Base-by-base conservation (phyloP, 331 rosid species). In the Prunus yedoensis region DNA sequence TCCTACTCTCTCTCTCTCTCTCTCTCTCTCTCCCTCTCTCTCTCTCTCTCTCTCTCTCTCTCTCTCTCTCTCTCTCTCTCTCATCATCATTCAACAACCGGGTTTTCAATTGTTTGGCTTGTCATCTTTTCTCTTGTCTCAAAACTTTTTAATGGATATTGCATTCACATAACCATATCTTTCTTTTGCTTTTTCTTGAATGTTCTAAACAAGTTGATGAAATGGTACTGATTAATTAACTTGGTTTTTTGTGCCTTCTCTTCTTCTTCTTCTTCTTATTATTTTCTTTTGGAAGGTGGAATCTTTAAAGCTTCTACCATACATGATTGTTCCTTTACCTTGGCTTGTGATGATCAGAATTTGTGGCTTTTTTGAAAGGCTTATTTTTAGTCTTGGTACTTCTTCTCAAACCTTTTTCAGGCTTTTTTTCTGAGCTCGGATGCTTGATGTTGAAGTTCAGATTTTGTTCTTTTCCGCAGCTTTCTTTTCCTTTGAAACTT, bases 391-490 rank as follows among this genome's bases (percentile, higher is more conserved):
- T 64, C 76, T 79, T 86, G 69, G 81, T 78, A 77, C 83, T 88
- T 83, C 82, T 80, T 83, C 81, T 81, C 66, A 58, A 35, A 73
- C 65, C 80, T 83, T 87, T 88, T 88, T 64, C 91, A 87, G 91
- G 73, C 87, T 32, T 82, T 84, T 84, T 83, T 61, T 32, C 53
- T 47, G 80, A 73, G 83, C 53, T 84, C 74, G 65, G 85, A 83
- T 78, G 83, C 83, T 82, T 87, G 83, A 87, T 87, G 87, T 82
- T 85, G 77, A 86, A 84, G 86, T 79, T 87, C 83, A 62, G 76
- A 77, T 77, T 87, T 90, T 88, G 89, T 87, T 87, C 83, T 67
- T 32, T 47, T 20, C 12, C 8, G 27, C 27, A 25, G 27, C 27
- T 25, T 87, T 87, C 83, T 67, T 32, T 47, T 20, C 12, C 8